phyloP scores from a whole-genome alignment of 352 stramenopile genomes.

The Blastocystis sp. region DNA sequence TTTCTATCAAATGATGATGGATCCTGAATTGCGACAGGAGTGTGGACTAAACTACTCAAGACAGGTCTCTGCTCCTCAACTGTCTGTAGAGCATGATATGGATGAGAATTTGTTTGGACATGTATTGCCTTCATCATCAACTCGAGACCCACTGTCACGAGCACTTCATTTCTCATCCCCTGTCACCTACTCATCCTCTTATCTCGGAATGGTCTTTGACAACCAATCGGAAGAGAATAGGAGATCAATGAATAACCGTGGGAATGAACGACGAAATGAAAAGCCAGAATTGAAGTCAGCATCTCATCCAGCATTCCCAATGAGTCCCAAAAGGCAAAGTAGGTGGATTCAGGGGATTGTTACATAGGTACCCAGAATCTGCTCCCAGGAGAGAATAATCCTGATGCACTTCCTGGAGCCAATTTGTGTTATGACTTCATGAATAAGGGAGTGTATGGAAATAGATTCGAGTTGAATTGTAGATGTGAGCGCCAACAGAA shows the following conservation, averaged over 20 bases:
- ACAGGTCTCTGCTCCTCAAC: neutral
- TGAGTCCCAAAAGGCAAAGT: neutral
- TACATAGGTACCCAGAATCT: neutral
- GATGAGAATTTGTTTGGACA: too few relatives aligned
- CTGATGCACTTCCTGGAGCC: neutral
- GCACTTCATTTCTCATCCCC: too few relatives aligned
- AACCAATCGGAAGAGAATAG: too few relatives aligned
- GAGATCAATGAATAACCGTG: too few relatives aligned
- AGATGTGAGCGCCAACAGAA: slow-evolving; percentile 14
- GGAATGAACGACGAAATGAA: too few relatives aligned
- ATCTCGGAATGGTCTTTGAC: too few relatives aligned
- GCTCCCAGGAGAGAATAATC: slow-evolving; percentile 35
- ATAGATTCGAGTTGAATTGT: neutral
- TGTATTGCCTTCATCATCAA: too few relatives aligned
- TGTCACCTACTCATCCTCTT: too few relatives aligned
- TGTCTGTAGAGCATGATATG: too few relatives aligned
- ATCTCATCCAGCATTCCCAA: neutral
- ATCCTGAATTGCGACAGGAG: neutral
- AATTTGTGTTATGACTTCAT: slow-evolving; percentile 51
- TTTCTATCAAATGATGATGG: neutral
- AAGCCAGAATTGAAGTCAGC: too few relatives aligned
- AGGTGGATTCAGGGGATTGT: neutral
- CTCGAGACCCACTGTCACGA: too few relatives aligned
- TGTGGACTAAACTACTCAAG: too few relatives aligned
- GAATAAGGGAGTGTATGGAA: slow-evolving; percentile 23